phyloP scores from a whole-genome alignment of 2,329 filamentous ascomycete genomes.

The Paracamarosporium sp. region DNA sequence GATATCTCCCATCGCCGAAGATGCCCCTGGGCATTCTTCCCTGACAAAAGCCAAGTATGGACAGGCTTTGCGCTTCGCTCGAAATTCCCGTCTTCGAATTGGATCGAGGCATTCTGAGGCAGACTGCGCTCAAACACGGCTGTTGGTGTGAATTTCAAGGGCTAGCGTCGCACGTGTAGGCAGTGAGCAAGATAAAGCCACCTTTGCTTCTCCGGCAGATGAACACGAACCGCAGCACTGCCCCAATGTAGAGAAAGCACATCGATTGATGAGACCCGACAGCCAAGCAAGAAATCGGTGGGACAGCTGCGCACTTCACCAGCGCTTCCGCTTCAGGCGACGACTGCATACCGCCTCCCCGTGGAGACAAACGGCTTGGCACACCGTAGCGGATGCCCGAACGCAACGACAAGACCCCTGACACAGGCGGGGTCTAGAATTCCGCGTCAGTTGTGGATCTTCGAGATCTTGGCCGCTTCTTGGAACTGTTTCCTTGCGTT shows the following conservation, averaged over 20 bases:
- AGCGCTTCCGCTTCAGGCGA: constrained; percentile 22
- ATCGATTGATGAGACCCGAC: background rate
- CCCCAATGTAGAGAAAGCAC: background rate
- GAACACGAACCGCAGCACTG: background rate
- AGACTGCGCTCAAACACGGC: background rate
- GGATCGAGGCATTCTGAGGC: background rate
- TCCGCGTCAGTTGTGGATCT: constrained; percentile 32
- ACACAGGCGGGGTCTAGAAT: constrained; percentile 34
- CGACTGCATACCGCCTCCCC: constrained; percentile 20
- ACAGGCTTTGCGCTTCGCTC: background rate
- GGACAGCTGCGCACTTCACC: constrained; percentile 10
- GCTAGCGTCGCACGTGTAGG: background rate
- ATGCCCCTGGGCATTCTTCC: background rate
- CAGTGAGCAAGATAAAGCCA: constrained; percentile 1
- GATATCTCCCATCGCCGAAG: background rate
- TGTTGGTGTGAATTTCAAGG: background rate
- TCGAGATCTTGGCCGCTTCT: constrained; percentile 37
- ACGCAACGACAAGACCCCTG: constrained; percentile 32
- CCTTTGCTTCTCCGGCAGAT: background rate
- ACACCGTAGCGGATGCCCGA: constrained; percentile 19
- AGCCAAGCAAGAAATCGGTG: constrained; percentile 2
- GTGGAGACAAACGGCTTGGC: constrained; percentile 32
- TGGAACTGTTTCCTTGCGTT: constrained; percentile 44
- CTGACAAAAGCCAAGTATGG: background rate
- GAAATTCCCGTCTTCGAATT: background rate